Percentiles rank a stretch among this genome's conserved stretches.
Conservation (phyloP, 768 basidiomycete species). For the Hortiboletus flavorubellus region DNA sequence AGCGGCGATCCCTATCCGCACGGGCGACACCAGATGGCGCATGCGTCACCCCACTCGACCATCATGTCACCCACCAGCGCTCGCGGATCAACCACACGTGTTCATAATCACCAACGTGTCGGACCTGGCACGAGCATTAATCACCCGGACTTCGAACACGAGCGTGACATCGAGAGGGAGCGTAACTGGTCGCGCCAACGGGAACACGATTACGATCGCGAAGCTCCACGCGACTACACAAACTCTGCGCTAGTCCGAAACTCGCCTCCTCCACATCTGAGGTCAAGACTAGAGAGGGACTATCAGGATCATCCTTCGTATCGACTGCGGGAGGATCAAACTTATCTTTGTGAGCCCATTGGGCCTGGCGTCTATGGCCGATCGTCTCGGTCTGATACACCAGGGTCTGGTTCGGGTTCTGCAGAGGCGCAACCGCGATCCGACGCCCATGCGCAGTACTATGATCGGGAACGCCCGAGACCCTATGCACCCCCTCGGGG, state of each 20-base stretch:
- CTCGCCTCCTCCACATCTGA: conserved; percentile 40
- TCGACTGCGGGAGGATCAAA: conserved; percentile 28
- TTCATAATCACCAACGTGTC: conserved; percentile 65
- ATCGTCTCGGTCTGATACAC: conserved; percentile 55
- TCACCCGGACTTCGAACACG: conserved; percentile 33
- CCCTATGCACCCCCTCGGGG: conserved; percentile 53
- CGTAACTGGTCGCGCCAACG: conserved; percentile 34
- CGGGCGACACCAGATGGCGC: conserved; percentile 30
- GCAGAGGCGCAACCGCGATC: conserved; percentile 49
- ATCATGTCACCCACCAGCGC: conserved; percentile 33
- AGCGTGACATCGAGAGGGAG: conserved; percentile 50
- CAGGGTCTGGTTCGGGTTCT: conserved; percentile 53
- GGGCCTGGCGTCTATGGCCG: conserved; percentile 31
- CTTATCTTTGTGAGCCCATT: conserved; percentile 31
- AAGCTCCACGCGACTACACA: conserved; percentile 32
- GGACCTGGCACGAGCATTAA: conserved; percentile 60
- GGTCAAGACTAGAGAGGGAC: conserved; percentile 36
- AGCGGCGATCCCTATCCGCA: conserved; percentile 35
- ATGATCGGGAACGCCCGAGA: conserved; percentile 48
- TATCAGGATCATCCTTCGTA: conserved; percentile 30
- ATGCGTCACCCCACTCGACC: conserved; percentile 34
- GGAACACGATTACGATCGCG: conserved; percentile 44
- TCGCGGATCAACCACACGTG: conserved; percentile 38
- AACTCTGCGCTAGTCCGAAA: conserved; percentile 33
- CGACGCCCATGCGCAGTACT: conserved; percentile 44